Evolutionary conservation across 2,329 filamentous ascomycete species (phyloP).

Genomic region (Dryadomyces quercivorus): DNA sequence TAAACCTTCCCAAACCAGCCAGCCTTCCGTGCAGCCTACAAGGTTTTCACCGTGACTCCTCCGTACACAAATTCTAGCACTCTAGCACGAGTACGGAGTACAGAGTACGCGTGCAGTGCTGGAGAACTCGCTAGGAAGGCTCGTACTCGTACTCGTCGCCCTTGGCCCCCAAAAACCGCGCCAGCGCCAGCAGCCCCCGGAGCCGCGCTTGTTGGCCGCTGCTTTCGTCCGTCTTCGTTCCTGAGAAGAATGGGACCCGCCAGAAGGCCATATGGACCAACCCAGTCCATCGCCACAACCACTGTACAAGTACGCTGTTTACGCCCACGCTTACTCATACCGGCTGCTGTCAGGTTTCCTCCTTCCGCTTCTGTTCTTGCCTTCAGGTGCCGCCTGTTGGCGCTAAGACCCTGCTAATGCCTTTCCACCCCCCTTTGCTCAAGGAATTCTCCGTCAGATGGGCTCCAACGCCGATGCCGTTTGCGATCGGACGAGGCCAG

Average conservation of each 20-base stretch:
- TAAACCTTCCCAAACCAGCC: too few relatives aligned
- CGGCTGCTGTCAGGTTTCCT: not conserved
- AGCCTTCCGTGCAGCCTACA: too few relatives aligned
- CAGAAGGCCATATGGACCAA: too few relatives aligned
- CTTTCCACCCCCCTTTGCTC: not conserved
- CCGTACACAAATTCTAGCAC: too few relatives aligned
- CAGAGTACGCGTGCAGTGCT: too few relatives aligned
- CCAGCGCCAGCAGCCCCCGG: too few relatives aligned
- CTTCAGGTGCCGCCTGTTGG: not conserved
- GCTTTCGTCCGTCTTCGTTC: not conserved
- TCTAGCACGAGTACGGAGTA: too few relatives aligned
- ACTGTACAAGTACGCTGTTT: too few relatives aligned
- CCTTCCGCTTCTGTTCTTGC: not conserved
- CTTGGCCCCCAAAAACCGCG: too few relatives aligned
- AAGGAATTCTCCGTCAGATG: not conserved
- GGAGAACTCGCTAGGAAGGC: too few relatives aligned
- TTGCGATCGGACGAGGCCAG: not conserved
- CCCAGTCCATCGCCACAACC: too few relatives aligned
- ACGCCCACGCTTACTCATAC: not conserved
- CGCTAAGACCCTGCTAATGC: not conserved
- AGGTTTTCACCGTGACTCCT: too few relatives aligned
- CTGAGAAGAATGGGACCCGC: not conserved
- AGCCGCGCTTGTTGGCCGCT: not conserved
- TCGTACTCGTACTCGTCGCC: not conserved
- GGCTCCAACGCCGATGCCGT: not conserved